Evolutionary conservation across 768 basidiomycete species (phyloP).

Genomic region (Amanita phalloides): DNA sequence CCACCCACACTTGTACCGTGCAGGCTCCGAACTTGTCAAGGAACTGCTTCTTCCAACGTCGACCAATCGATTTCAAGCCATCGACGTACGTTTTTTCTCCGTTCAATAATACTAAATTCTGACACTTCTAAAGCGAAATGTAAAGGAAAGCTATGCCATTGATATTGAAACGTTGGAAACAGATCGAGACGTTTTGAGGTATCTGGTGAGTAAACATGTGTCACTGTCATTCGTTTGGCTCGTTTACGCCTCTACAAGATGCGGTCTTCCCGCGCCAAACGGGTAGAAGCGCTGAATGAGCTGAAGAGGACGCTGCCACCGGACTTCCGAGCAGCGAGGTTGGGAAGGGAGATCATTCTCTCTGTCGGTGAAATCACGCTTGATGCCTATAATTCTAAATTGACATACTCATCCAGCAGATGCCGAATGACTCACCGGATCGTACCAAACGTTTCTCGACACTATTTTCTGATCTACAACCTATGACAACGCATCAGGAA

Average conservation of each 20-base stretch:
- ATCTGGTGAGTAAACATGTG: background rate
- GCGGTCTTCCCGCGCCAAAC: background rate
- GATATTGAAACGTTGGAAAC: background rate
- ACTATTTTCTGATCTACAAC: background rate
- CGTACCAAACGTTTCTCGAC: background rate
- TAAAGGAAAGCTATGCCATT: background rate
- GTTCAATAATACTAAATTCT: no score
- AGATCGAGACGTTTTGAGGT: background rate
- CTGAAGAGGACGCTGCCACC: background rate
- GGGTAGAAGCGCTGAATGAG: background rate
- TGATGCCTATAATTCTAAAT: background rate
- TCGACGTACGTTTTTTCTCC: background rate
- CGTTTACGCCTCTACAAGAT: background rate
- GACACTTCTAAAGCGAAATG: background rate
- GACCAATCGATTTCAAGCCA: background rate
- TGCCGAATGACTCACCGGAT: background rate
- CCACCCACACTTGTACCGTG: no score
- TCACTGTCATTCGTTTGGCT: background rate
- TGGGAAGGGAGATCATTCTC: background rate
- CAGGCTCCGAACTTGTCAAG: background rate
- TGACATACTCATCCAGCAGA: background rate
- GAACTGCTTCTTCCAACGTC: background rate
- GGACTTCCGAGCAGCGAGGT: no score
- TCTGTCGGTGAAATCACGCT: background rate
- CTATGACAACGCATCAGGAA: background rate